Evolutionary conservation across 805 yeast genomes (phyloP).

Genomic region (Lachancea meyersii): DNA sequence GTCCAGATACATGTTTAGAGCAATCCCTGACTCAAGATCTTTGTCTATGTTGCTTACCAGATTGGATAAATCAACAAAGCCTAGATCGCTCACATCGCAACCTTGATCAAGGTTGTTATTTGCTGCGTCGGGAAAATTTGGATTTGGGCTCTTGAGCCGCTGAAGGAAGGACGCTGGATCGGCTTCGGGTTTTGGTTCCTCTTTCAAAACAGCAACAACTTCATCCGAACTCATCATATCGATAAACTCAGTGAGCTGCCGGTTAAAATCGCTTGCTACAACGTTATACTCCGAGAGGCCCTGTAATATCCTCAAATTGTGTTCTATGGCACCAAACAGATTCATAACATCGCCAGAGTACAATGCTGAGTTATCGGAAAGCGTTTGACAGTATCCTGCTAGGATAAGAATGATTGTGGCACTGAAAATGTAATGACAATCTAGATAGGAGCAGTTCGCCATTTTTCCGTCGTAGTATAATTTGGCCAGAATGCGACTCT

Average conservation of each 20-base stretch:
- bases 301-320: slow-evolving; percentile 14
- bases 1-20: not conserved
- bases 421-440: slow-evolving; percentile 19
- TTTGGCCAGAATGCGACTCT: slow-evolving; percentile 15
- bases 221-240: slow-evolving; percentile 14
- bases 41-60: not conserved
- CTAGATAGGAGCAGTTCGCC: slow-evolving; percentile 17
- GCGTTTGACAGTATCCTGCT: slow-evolving; percentile 13
- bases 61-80: slow-evolving; percentile 13
- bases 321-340: slow-evolving; percentile 14
- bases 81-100: slow-evolving; percentile 7
- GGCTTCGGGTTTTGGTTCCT: not conserved
- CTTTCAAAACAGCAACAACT: not conserved
- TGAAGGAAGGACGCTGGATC: not conserved
- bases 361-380: not conserved
- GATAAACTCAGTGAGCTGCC: slow-evolving; percentile 17
- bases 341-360: not conserved
- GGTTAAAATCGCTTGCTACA: slow-evolving; percentile 15
- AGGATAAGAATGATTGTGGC: slow-evolving; percentile 16
- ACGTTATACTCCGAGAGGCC: slow-evolving; percentile 15
- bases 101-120: not conserved
- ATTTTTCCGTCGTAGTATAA: slow-evolving; percentile 15
- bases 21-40: slow-evolving; percentile 1
- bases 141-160: not conserved
- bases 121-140: not conserved